Base-by-base conservation (phyloP, 257 asterid species). In the Linaria vulgaris region DNA sequence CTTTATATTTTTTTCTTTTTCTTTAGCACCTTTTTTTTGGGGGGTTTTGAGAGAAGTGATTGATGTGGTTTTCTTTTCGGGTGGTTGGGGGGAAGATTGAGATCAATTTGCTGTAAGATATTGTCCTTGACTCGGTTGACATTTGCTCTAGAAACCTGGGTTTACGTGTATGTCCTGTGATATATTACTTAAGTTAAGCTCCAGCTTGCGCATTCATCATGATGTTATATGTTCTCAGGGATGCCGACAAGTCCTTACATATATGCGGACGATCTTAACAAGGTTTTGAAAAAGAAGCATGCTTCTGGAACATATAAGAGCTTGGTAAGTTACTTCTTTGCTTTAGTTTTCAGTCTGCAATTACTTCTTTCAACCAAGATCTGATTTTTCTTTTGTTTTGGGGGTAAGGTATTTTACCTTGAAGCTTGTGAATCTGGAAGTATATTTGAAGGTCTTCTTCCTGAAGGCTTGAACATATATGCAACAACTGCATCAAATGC, bases 381-480 rank as follows among this genome's bases (percentile, higher is more conserved):
- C 65, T 64, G 50, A 72, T 45, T 47, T 11, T 62, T 27, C 25
- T 9, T 64, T 11, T 37, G 31, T 67, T 34, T 34, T 3, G 10
- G 10, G 48, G 51, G 44, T 52, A 59, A 92, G 99, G 99, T 90
- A 41, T 84, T 94, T 74, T 94, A 94, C 81, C 74, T 94, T 14
- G 99, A 94, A 81, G 95, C 99, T 70, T 94, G 99, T 58, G 99
- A 94, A 75, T 24, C 97, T 50, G 99, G 99, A 72, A 94, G 97
- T 67, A 87, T 94, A 58, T 94, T 94, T 67, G 99, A 94, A 75
- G 99, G 96, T 70, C 89, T 94, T 67, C 90, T 94, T 59, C 92
- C 97, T 5, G 74, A 85, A 71, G 94, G 81, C 76, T 66, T 94
- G 68, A 88, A 90, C 69, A 87, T 94, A 60, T 94, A 94, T 64